Conservation (phyloP, 148 eudicot genomes). For the Rhododendron kiyosumense region DNA sequence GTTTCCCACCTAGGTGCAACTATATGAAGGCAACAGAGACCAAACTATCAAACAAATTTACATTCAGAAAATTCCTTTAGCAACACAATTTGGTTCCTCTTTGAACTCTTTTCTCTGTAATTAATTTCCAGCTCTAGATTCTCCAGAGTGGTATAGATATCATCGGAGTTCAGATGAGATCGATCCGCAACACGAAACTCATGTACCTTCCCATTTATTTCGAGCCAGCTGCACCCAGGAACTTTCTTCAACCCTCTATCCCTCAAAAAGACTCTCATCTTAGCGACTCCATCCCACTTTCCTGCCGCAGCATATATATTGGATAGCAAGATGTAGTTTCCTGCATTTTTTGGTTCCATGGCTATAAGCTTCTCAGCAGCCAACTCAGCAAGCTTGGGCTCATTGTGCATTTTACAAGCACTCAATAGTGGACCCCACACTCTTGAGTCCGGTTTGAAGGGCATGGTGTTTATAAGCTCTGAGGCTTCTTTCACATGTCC, state of each 20-base stretch:
- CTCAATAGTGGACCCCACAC: slow-evolving; percentile 32
- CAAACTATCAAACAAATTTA: neutral
- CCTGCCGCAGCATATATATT: slow-evolving; percentile 35
- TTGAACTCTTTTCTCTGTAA: neutral
- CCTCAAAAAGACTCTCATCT: slow-evolving; percentile 30
- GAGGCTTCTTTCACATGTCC: slow-evolving; percentile 29
- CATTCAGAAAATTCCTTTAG: neutral
- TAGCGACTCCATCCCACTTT: slow-evolving; percentile 33
- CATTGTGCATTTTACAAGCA: slow-evolving; percentile 29
- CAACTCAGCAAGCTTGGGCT: slow-evolving; percentile 23
- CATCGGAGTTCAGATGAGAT: slow-evolving; percentile 27
- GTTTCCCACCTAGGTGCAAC: neutral
- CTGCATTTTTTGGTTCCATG: slow-evolving; percentile 34
- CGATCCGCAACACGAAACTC: slow-evolving; percentile 36
- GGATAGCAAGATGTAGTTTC: slow-evolving; percentile 27
- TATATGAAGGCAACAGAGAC: neutral
- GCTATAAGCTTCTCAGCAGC: slow-evolving; percentile 32
- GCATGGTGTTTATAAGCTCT: slow-evolving; percentile 29
- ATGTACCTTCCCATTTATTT: slow-evolving; percentile 27
- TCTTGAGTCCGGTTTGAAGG: slow-evolving; percentile 27
- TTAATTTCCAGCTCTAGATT: slow-evolving; percentile 25
- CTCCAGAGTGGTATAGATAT: slow-evolving; percentile 23
- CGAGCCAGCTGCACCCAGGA: slow-evolving; percentile 38
- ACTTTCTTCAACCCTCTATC: slow-evolving; percentile 35
- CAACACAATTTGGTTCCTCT: neutral